These are phyloP conservation scores for Purshia tridentata DNA, from an alignment of 306 rosid genomes.

Conservation along the genomic window DNA sequence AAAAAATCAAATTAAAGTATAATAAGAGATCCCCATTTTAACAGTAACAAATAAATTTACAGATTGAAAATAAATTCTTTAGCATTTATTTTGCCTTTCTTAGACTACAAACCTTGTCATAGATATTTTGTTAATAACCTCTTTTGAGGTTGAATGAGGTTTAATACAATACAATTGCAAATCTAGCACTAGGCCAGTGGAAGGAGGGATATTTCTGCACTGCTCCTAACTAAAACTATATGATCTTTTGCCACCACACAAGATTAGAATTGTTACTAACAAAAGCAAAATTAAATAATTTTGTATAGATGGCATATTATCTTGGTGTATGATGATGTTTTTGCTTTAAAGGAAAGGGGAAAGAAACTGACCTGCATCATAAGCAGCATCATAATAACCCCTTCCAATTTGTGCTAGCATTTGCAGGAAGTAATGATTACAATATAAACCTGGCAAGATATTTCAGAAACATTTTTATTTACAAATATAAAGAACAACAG, in stretches of 20 bases:
- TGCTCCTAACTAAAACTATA: not conserved
- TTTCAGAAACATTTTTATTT: slow-evolving; percentile 23
- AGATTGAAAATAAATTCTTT: not conserved
- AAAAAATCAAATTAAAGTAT: slow-evolving; percentile 4
- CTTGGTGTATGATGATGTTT: not conserved
- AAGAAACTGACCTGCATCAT: slow-evolving; percentile 62
- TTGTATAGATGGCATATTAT: not conserved
- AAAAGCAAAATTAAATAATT: not conserved
- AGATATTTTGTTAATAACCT: not conserved
- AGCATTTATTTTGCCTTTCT: not conserved
- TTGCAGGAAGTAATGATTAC: slow-evolving; percentile 93
- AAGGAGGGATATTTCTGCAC: not conserved
- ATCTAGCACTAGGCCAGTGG: too few species aligned
- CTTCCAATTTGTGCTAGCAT: slow-evolving; percentile 77
- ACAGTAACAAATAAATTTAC: not conserved
- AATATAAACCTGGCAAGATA: slow-evolving; percentile 61
- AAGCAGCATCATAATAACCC: slow-evolving; percentile 68
- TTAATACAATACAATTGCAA: not conserved
- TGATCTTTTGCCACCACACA: not conserved
- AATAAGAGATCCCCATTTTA: not conserved
- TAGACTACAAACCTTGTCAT: not conserved
- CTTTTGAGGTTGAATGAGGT: not conserved
- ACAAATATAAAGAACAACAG: not conserved
- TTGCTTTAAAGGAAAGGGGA: not conserved
- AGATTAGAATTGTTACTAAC: not conserved